Conservation (phyloP, 257 asterid species). For the Prunella vulgaris region DNA sequence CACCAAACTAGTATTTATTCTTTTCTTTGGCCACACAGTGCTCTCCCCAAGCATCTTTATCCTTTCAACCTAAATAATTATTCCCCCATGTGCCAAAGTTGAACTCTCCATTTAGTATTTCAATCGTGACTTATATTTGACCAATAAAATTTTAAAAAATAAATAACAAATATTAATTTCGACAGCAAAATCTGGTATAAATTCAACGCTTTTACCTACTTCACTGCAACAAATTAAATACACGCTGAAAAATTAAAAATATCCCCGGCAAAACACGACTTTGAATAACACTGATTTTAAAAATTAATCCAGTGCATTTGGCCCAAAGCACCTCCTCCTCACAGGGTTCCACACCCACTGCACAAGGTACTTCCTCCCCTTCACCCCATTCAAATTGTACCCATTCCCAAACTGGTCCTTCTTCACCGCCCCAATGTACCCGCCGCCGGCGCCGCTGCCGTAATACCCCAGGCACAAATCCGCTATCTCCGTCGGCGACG, state of each 20-base stretch:
- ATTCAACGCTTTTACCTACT: background rate
- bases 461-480: conserved; percentile 68
- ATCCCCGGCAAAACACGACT: background rate
- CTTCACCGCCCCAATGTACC: conserved; percentile 52
- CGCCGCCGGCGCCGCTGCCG: conserved; percentile 78
- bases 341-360: conserved; percentile 83
- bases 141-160: background rate
- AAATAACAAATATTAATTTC: background rate
- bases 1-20: conserved; percentile 18
- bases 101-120: background rate
- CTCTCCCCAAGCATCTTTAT: background rate
- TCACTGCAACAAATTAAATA: background rate
- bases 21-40: conserved; percentile 8
- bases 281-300: background rate
- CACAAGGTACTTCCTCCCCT: conserved; percentile 69
- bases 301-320: conserved; percentile 61
- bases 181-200: background rate
- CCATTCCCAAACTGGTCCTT: conserved; percentile 54
- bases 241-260: background rate
- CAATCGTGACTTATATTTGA: background rate
- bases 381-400: conserved; percentile 58
- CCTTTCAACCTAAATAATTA: conserved; percentile 1
- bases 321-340: conserved; percentile 59
- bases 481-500: conserved; percentile 68
- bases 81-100: background rate